Conservation (phyloP, 2,329 filamentous ascomycete genomes). For the Leptosphaerulina australis region DNA sequence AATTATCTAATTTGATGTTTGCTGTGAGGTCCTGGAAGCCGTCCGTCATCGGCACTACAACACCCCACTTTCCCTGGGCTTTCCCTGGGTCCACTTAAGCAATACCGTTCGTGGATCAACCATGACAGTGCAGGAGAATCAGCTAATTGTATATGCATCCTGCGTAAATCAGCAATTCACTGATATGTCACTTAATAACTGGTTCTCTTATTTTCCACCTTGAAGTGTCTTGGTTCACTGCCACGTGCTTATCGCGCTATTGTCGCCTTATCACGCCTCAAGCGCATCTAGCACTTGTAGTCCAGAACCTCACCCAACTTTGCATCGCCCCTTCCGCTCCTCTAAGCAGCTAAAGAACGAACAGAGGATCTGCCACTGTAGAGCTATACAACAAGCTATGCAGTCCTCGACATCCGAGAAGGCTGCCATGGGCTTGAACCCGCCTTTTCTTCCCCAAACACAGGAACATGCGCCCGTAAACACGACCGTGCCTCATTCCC, state of each 20-base stretch:
- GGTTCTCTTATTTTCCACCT: background rate
- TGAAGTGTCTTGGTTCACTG: background rate
- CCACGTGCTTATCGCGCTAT: conserved; percentile 17
- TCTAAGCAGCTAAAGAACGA: conserved; percentile 9
- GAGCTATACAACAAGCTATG: conserved; percentile 11
- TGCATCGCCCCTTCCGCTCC: conserved; percentile 5
- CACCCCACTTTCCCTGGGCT: background rate
- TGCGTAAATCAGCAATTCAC: background rate
- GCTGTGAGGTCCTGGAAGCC: conserved; percentile 1
- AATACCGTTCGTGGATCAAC: conserved; percentile 6
- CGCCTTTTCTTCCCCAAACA: conserved; percentile 35
- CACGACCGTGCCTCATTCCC: conserved; percentile 26
- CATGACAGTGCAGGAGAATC: conserved; percentile 9
- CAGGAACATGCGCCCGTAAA: conserved; percentile 17
- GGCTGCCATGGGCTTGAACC: conserved; percentile 38
- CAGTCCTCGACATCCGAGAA: conserved; percentile 7
- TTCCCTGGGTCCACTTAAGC: conserved; percentile 7
- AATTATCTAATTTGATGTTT: background rate
- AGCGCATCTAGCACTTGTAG: conserved; percentile 10
- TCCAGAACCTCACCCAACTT: conserved; percentile 10
- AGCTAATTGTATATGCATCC: conserved; percentile 6
- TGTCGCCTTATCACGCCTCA: conserved; percentile 11
- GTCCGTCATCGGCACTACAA: conserved; percentile 5
- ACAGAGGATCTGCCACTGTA: conserved; percentile 7
- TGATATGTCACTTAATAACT: background rate